Evolutionary conservation across 208 protist genomes (phyloP).

Genomic region (Trypanosoma cruzi): DNA sequence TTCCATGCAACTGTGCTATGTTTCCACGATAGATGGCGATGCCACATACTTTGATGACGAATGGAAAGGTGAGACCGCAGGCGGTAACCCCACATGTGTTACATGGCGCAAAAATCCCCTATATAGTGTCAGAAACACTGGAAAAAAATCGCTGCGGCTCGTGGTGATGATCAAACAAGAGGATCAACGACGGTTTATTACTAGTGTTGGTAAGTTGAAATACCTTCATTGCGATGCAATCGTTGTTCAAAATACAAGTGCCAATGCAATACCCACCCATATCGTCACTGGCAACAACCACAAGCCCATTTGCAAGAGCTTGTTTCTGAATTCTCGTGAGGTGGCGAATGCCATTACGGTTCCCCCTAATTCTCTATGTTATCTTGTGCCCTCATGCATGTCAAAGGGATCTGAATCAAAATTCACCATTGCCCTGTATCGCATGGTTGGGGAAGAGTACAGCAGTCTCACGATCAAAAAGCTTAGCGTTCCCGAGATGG

Average conservation of each 20-base stretch:
- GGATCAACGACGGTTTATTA: slow-evolving; percentile 30
- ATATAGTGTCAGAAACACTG: slow-evolving; percentile 56
- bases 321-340: slow-evolving; percentile 40
- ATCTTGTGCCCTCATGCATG: slow-evolving; percentile 39
- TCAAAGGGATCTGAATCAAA: slow-evolving; percentile 26
- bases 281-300: slow-evolving; percentile 45
- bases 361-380: slow-evolving; percentile 36
- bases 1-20: slow-evolving; percentile 43
- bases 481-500: slow-evolving; percentile 28
- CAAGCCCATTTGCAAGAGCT: slow-evolving; percentile 30
- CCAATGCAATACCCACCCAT: slow-evolving; percentile 25
- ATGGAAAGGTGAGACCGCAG: slow-evolving; percentile 65
- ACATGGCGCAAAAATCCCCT: slow-evolving; percentile 79
- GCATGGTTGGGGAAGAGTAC: slow-evolving; percentile 22
- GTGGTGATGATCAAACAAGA: slow-evolving; percentile 35
- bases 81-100: slow-evolving; percentile 63
- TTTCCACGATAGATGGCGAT: slow-evolving; percentile 37
- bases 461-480: slow-evolving; percentile 20
- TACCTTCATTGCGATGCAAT: slow-evolving; percentile 35
- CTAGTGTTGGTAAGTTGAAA: slow-evolving; percentile 14
- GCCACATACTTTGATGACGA: slow-evolving; percentile 68
- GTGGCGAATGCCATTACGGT: slow-evolving; percentile 28
- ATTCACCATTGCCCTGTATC: slow-evolving; percentile 33
- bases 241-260: slow-evolving; percentile 18
- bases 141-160: slow-evolving; percentile 29